Evolutionary conservation across 176 grass and related monocot genomes (phyloP).

Genomic region (Carex scoparia): DNA sequence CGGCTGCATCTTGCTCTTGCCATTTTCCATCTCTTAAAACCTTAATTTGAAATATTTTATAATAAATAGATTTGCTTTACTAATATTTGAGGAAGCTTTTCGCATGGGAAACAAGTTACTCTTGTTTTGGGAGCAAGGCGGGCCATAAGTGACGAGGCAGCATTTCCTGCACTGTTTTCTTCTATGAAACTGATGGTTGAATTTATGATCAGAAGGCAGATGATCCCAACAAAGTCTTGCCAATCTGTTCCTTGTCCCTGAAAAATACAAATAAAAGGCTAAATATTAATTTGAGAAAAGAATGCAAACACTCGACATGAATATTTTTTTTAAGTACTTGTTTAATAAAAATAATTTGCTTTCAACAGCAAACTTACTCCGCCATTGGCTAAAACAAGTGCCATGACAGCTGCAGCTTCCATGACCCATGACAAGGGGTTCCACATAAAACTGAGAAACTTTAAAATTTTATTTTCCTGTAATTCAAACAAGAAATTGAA

Average conservation of each 20-base stretch:
- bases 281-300: not conserved
- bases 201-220: conserved; percentile 69
- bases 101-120: conserved; percentile 23
- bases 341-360: not conserved
- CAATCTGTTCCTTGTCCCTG: conserved; percentile 60
- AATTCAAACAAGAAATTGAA: not conserved
- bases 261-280: conserved; percentile 8
- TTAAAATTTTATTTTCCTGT: conserved; percentile 72
- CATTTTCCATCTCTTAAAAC: conserved; percentile 62
- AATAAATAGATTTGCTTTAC: not conserved
- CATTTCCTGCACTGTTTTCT: conserved; percentile 78
- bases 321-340: not conserved
- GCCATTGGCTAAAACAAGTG: conserved; percentile 62
- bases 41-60: conserved; percentile 15
- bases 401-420: conserved; percentile 77
- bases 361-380: conserved; percentile 42
- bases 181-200: conserved; percentile 82
- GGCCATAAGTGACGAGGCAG: conserved; percentile 67
- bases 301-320: not conserved
- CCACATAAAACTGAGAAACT: conserved; percentile 86
- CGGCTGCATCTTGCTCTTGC: conserved; percentile 64
- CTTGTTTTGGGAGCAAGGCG: conserved; percentile 55
- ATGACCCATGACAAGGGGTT: conserved; percentile 90
- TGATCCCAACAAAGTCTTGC: conserved; percentile 76
- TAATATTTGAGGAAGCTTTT: not conserved